phyloP scores from a whole-genome alignment of 2,329 filamentous ascomycete genomes.

The Apiospora saccharicola region DNA sequence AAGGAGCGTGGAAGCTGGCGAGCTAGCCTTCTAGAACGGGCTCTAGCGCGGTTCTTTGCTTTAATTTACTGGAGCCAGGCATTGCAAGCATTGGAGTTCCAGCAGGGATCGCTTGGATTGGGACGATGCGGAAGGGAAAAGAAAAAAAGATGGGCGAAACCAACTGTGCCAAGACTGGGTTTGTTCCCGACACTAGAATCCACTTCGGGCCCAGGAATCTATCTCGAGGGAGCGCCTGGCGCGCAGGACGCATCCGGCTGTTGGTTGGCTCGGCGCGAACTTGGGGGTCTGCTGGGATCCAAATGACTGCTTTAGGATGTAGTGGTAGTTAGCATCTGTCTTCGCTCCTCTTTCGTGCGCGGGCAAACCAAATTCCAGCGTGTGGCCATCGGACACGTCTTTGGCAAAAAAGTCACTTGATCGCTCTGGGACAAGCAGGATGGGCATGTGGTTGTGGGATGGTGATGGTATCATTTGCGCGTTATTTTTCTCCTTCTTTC shows the following conservation, averaged over 20 bases:
- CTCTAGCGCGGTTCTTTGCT: neutral
- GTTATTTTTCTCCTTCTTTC: neutral
- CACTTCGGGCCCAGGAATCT: neutral
- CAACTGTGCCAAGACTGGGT: neutral
- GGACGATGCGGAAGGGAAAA: neutral
- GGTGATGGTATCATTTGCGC: conserved; percentile 6
- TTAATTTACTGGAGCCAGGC: neutral
- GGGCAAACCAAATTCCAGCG: neutral
- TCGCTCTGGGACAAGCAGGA: neutral
- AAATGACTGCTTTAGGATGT: neutral
- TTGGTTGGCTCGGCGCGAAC: neutral
- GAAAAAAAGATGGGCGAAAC: neutral
- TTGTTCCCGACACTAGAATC: conserved; percentile 1
- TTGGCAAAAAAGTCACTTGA: neutral
- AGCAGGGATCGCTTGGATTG: neutral
- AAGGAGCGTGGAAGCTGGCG: neutral
- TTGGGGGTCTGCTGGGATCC: neutral
- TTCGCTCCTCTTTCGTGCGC: neutral
- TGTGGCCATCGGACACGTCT: conserved; percentile 14
- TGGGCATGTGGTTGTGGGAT: conserved; percentile 9
- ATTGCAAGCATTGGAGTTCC: neutral
- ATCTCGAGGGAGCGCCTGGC: neutral
- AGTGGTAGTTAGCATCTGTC: neutral
- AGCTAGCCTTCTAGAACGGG: neutral
- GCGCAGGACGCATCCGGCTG: conserved; percentile 12